Evolutionary conservation across 768 basidiomycete species (phyloP).

Genomic region (Trametopsis cervina): DNA sequence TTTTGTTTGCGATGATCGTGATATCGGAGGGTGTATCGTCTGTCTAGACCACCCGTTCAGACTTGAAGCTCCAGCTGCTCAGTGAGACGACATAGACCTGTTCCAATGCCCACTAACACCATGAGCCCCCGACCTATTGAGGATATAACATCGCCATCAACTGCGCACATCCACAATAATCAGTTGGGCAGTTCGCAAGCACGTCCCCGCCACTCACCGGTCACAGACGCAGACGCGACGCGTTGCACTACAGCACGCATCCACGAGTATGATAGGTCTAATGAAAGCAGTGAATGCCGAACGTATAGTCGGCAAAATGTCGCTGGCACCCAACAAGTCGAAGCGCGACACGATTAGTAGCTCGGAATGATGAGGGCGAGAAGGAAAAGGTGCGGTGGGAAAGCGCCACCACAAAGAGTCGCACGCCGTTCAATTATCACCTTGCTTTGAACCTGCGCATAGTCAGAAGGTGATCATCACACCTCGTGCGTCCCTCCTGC

Average conservation of each 20-base stretch:
- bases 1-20: conserved; percentile 70
- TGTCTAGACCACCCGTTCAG: conserved; percentile 30
- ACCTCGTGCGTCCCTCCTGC: background rate
- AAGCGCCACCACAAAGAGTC: background rate
- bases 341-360: no score
- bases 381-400: conserved; percentile 1
- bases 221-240: conserved; percentile 79
- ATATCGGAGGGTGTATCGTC: conserved; percentile 80
- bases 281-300: conserved; percentile 7
- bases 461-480: no score
- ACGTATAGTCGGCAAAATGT: conserved; percentile 6
- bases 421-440: background rate
- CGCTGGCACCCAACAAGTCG: conserved; percentile 8
- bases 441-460: background rate
- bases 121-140: conserved; percentile 80
- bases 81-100: conserved; percentile 38
- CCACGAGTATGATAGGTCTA: background rate
- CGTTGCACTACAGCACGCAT: conserved; percentile 89
- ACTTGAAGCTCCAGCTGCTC: conserved; percentile 6
- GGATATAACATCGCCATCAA: conserved; percentile 74
- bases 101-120: conserved; percentile 85
- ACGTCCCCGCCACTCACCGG: conserved; percentile 38
- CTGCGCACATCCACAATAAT: conserved; percentile 31
- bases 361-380: no score
- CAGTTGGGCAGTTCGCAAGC: background rate